Evolutionary conservation across 495 filamentous ascomycete genomes (phyloP).

Genomic region (Cryomyces minteri): DNA sequence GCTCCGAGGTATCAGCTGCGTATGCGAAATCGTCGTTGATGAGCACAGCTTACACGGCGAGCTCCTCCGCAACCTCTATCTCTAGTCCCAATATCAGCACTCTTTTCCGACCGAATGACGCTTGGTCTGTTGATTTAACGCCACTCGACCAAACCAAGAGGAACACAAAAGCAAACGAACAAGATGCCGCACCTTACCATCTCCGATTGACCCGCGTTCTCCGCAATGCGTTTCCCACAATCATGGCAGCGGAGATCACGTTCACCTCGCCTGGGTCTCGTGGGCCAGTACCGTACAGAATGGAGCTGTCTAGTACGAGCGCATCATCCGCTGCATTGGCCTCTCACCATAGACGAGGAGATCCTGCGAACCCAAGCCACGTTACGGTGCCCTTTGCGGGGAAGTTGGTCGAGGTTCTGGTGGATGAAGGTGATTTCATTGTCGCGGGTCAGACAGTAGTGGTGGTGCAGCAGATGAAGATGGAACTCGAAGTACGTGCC

Average conservation of each 20-base stretch:
- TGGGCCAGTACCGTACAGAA: conserved; percentile 19
- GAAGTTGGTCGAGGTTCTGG: conserved; percentile 37
- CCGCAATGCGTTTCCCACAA: conserved; percentile 38
- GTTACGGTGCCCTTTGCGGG: conserved; percentile 39
- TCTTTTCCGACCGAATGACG: conserved; percentile 10
- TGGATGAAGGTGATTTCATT: conserved; percentile 33
- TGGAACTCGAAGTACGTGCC: conserved; percentile 41
- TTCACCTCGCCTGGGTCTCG: conserved; percentile 26
- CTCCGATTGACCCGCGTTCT: conserved; percentile 33
- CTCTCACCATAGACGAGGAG: conserved; percentile 31
- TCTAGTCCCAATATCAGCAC: background rate
- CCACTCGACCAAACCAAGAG: background rate
- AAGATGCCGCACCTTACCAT: conserved; percentile 14
- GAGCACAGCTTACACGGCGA: background rate
- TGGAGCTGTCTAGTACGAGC: conserved; percentile 29
- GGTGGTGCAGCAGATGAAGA: conserved; percentile 50
- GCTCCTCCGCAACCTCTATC: background rate
- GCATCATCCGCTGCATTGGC: conserved; percentile 28
- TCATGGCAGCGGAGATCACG: conserved; percentile 32
- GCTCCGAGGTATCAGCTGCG: background rate
- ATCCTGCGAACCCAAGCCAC: conserved; percentile 31
- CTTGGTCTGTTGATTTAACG: conserved; percentile 9
- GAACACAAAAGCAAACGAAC: background rate
- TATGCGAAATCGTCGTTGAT: background rate
- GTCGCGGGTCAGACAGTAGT: conserved; percentile 35